Evolutionary conservation across 768 basidiomycete genomes (phyloP).

Genomic region (Podaxis mareebaensis): DNA sequence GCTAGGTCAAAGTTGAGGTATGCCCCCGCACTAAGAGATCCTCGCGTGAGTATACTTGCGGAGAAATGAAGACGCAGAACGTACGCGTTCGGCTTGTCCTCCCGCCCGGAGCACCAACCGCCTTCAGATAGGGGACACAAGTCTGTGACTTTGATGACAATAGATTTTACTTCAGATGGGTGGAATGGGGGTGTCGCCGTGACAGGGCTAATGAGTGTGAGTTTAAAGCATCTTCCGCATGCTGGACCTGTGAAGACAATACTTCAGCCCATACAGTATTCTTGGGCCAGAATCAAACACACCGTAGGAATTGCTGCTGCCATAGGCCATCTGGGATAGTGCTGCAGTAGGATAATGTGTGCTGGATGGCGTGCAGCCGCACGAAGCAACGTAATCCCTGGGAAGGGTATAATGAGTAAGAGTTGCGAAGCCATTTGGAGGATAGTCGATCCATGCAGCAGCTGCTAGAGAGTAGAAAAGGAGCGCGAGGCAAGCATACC

Average conservation of each 20-base stretch:
- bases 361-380: slow-evolving; percentile 71
- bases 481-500: neutral
- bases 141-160: slow-evolving; percentile 80
- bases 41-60: neutral
- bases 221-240: slow-evolving; percentile 79
- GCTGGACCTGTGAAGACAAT: slow-evolving; percentile 49
- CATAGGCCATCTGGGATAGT: slow-evolving; percentile 77
- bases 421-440: slow-evolving; percentile 63
- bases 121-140: slow-evolving; percentile 63
- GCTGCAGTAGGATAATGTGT: slow-evolving; percentile 80
- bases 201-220: slow-evolving; percentile 73
- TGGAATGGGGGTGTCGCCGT: slow-evolving; percentile 67
- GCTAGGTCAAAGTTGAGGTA: slow-evolving; percentile 84
- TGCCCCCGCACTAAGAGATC: slow-evolving; percentile 53
- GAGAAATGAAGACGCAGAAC: slow-evolving; percentile 22
- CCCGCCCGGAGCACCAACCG: slow-evolving; percentile 76
- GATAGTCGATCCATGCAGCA: slow-evolving; percentile 64
- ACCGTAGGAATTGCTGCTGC: slow-evolving; percentile 71
- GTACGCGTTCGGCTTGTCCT: slow-evolving; percentile 61
- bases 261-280: neutral
- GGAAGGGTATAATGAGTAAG: slow-evolving; percentile 75
- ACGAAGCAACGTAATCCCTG: slow-evolving; percentile 62
- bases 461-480: slow-evolving; percentile 13
- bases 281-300: neutral
- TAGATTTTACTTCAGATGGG: slow-evolving; percentile 56